A percentile compares a stretch with the other conserved stretches of the same genome.
Evolutionary conservation across 495 filamentous ascomycete genomes (phyloP).

Genomic region (Annulohypoxylon maeteangense): DNA sequence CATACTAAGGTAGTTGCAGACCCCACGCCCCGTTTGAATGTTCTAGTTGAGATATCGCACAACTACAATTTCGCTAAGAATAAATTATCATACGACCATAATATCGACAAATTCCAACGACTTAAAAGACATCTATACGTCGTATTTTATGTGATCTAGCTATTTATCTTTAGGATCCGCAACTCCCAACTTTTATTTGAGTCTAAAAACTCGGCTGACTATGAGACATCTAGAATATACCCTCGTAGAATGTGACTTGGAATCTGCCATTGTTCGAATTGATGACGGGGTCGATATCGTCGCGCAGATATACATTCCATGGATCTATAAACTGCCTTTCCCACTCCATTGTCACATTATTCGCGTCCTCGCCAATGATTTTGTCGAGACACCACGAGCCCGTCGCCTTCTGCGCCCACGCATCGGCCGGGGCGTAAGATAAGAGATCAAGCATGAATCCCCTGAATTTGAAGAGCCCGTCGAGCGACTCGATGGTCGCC

Average conservation of each 20-base stretch:
- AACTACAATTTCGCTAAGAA: no score
- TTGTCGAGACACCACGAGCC: slow-evolving; percentile 39
- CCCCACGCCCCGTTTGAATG: no score
- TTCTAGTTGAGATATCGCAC: no score
- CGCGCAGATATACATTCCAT: slow-evolving; percentile 23
- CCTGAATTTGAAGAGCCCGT: slow-evolving; percentile 17
- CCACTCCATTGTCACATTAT: slow-evolving; percentile 28
- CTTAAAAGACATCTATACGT: no score
- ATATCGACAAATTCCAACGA: no score
- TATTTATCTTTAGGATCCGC: not conserved
- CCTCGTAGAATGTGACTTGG: slow-evolving; percentile 32
- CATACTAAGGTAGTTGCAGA: no score
- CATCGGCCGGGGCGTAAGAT: slow-evolving; percentile 12
- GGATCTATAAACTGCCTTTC: slow-evolving; percentile 26
- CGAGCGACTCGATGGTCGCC: slow-evolving; percentile 30
- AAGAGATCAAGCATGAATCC: slow-evolving; percentile 32
- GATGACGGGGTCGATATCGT: slow-evolving; percentile 34
- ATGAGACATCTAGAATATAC: slow-evolving; percentile 12
- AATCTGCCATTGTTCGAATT: slow-evolving; percentile 37
- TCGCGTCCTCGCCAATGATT: slow-evolving; percentile 29
- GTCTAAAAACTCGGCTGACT: not conserved
- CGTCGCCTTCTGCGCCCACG: slow-evolving; percentile 27
- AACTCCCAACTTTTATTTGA: not conserved
- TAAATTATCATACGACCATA: not conserved
- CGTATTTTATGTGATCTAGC: no score